These are phyloP conservation scores for Rhododendron molle DNA, from an alignment of 148 eudicot genomes.

Conservation along the genomic window DNA sequence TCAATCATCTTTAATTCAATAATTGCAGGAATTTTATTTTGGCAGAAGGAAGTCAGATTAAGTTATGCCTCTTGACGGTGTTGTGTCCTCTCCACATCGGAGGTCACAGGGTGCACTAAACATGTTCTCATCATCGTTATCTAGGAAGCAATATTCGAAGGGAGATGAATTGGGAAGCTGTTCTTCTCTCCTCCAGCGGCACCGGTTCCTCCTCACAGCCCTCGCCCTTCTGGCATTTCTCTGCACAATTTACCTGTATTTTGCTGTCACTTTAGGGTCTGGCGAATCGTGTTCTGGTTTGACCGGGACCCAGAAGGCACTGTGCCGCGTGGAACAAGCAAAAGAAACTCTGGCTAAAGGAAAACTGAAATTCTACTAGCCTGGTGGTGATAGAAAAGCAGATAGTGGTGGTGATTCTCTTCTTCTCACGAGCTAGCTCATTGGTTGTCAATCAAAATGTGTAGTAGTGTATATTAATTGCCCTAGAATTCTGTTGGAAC, in stretches of 20 bases:
- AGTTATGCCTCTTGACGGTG: constrained; percentile 8
- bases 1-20: background rate
- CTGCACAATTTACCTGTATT: constrained; percentile 82
- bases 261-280: constrained; percentile 76
- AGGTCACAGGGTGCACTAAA: constrained; percentile 44
- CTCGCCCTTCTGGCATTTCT: constrained; percentile 66
- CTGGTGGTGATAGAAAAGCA: background rate
- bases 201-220: constrained; percentile 78
- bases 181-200: constrained; percentile 61
- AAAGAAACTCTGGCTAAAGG: constrained; percentile 49
- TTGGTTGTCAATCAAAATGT: constrained; percentile 11
- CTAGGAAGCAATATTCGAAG: constrained; percentile 35
- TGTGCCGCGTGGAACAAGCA: constrained; percentile 49
- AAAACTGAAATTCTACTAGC: constrained; percentile 55
- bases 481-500: background rate
- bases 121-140: constrained; percentile 37
- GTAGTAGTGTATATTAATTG: background rate
- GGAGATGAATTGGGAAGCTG: constrained; percentile 51
- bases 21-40: background rate
- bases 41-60: background rate
- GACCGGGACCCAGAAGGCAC: constrained; percentile 44
- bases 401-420: background rate
- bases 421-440: background rate
- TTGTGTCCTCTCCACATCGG: constrained; percentile 36
- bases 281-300: constrained; percentile 50